Conservation (phyloP, 164 flowering plant genomes). For the Tinospora cordifolia region DNA sequence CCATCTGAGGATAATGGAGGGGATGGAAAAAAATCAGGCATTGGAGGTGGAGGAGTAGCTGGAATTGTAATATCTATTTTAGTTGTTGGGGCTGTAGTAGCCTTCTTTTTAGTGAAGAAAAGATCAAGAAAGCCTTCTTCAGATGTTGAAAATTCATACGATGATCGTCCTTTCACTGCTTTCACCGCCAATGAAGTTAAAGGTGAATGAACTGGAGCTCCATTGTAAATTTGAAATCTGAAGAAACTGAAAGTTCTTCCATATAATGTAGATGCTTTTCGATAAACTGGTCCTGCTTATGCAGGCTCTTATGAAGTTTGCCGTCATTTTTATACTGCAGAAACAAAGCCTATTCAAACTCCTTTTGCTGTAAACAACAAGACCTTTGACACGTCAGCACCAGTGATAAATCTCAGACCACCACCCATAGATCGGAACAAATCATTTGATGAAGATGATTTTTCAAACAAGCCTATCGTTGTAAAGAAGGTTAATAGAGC, state of each 20-base stretch:
- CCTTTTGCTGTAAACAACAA: slow-evolving; percentile 35
- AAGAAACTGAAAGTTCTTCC: too few species aligned
- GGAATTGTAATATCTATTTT: slow-evolving; percentile 74
- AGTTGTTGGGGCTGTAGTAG: slow-evolving; percentile 67
- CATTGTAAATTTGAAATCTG: neutral
- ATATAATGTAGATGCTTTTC: neutral
- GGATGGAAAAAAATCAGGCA: slow-evolving; percentile 58
- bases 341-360: slow-evolving; percentile 53
- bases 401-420: slow-evolving; percentile 58
- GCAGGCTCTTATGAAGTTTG: neutral
- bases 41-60: slow-evolving; percentile 73
- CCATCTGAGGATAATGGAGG: slow-evolving; percentile 31
- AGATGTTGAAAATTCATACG: slow-evolving; percentile 62
- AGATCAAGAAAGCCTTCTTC: slow-evolving; percentile 38
- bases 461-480: slow-evolving; percentile 42
- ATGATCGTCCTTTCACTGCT: slow-evolving; percentile 54
- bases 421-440: slow-evolving; percentile 79
- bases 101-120: slow-evolving; percentile 67
- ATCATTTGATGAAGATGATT: slow-evolving; percentile 80
- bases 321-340: slow-evolving; percentile 38
- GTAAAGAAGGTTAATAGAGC: slow-evolving; percentile 45
- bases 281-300: neutral
- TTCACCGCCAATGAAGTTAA: slow-evolving; percentile 54
- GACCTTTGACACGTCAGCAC: slow-evolving; percentile 45
- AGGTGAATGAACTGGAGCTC: slow-evolving; percentile 33